These are phyloP conservation scores for Acanthochlamys bracteata DNA, from an alignment of 106 monocot genomes.

Conservation along the genomic window DNA sequence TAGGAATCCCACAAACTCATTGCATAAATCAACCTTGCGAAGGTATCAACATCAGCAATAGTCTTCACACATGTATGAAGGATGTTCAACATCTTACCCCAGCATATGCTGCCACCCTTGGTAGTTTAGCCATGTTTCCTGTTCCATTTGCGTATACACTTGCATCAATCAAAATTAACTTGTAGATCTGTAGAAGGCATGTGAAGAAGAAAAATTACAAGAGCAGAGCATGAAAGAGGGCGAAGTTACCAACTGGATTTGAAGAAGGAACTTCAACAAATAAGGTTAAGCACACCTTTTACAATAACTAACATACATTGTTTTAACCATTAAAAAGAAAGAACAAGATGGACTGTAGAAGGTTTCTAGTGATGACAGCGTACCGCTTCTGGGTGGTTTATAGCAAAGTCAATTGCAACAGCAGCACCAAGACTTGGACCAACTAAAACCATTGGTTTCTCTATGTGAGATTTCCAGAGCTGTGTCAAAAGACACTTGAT, in stretches of 20 bases:
- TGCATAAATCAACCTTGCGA: too few species aligned
- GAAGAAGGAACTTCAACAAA: neutral
- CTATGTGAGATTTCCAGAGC: slow-evolving; percentile 81
- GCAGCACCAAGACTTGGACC: slow-evolving; percentile 97
- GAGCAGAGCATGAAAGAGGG: neutral
- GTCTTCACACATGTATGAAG: too few species aligned
- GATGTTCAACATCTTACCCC: slow-evolving; percentile 42
- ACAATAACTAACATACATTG: neutral
- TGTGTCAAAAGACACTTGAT: slow-evolving; percentile 13
- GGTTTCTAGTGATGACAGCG: neutral
- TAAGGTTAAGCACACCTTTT: neutral
- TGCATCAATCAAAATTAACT: slow-evolving; percentile 73
- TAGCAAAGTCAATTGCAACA: slow-evolving; percentile 83
- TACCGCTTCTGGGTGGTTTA: slow-evolving; percentile 83
- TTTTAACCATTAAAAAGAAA: neutral
- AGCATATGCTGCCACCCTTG: slow-evolving; percentile 65
- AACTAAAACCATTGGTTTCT: slow-evolving; percentile 77
- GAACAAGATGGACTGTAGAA: neutral
- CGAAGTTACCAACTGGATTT: neutral
- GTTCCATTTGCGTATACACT: slow-evolving; percentile 79
- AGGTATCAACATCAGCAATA: too few species aligned
- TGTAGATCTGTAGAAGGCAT: slow-evolving; percentile 38
- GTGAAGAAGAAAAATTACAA: slow-evolving; percentile 2
- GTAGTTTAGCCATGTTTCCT: slow-evolving; percentile 51
- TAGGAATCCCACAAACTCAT: too few species aligned